Evolutionary conservation across 2,329 filamentous ascomycete species (phyloP).

Genomic region (Diaporthe batatas): DNA sequence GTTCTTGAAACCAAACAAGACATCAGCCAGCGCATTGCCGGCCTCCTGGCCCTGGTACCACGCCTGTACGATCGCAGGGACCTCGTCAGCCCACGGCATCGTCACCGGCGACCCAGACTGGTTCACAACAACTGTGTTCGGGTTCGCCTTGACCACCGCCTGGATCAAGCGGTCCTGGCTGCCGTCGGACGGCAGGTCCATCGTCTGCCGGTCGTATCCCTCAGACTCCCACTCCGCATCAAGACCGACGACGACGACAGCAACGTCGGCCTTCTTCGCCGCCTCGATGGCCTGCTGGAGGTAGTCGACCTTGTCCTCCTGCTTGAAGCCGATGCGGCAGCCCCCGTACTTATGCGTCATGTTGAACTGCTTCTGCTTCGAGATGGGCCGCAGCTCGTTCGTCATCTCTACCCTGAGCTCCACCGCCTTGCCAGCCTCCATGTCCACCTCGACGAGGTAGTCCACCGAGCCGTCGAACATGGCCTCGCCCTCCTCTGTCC

Average conservation of each 20-base stretch:
- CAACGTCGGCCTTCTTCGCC: conserved; percentile 74
- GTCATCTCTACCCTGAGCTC: conserved; percentile 75
- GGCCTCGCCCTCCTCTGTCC: conserved; percentile 77
- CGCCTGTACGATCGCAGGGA: conserved; percentile 76
- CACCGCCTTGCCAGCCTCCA: conserved; percentile 70
- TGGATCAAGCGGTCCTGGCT: conserved; percentile 74
- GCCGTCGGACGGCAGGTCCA: conserved; percentile 69
- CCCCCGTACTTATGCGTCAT: conserved; percentile 77
- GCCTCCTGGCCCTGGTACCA: conserved; percentile 81
- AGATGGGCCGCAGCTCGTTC: conserved; percentile 72
- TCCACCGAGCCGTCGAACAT: conserved; percentile 79
- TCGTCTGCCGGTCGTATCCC: conserved; percentile 74
- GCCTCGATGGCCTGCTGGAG: conserved; percentile 75
- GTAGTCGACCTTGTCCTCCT: conserved; percentile 72
- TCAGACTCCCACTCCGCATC: conserved; percentile 84
- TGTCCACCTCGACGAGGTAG: conserved; percentile 70
- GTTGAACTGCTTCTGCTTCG: conserved; percentile 69
- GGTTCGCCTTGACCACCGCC: conserved; percentile 72
- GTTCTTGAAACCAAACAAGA: conserved; percentile 73
- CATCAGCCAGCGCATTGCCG: conserved; percentile 76
- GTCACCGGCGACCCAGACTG: conserved; percentile 77
- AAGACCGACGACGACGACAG: conserved; percentile 76
- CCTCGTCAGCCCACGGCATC: conserved; percentile 77
- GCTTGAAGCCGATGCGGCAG: conserved; percentile 78
- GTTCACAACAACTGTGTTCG: conserved; percentile 76